Evolutionary conservation across 139 green algal genomes (phyloP).

Genomic region (Chlamydomonas applanata): DNA sequence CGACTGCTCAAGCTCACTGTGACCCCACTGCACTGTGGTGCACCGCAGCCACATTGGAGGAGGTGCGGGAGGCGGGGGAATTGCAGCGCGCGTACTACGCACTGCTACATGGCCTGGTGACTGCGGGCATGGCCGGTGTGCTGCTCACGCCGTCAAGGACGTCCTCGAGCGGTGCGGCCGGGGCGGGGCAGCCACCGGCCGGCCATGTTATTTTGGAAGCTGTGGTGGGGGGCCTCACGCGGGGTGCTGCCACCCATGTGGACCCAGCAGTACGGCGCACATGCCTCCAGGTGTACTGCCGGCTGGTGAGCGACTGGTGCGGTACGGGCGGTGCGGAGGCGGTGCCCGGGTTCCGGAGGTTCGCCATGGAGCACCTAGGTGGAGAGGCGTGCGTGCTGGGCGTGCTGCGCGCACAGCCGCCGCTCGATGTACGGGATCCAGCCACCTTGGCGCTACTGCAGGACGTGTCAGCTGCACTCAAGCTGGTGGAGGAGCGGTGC

Average conservation of each 20-base stretch:
- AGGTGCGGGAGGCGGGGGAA: slow-evolving; percentile 66
- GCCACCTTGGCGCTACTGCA: slow-evolving; percentile 59
- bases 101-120: slow-evolving; percentile 59
- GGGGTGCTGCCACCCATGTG: slow-evolving; percentile 54
- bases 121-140: slow-evolving; percentile 11
- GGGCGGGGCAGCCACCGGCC: neutral
- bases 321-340: slow-evolving; percentile 1
- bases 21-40: too few relatives aligned
- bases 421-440: slow-evolving; percentile 62
- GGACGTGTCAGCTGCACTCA: slow-evolving; percentile 45
- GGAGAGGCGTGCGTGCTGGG: slow-evolving; percentile 58
- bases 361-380: slow-evolving; percentile 56
- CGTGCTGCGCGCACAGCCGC: slow-evolving; percentile 26
- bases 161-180: neutral
- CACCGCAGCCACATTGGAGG: slow-evolving; percentile 61
- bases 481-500: slow-evolving; percentile 45
- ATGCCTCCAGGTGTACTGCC: slow-evolving; percentile 38
- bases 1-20: too few relatives aligned
- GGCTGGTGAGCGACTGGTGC: slow-evolving; percentile 56
- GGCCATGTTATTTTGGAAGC: slow-evolving; percentile 38
- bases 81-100: slow-evolving; percentile 76
- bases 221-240: slow-evolving; percentile 45
- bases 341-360: slow-evolving; percentile 51
- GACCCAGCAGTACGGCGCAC: slow-evolving; percentile 55
- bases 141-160: slow-evolving; percentile 32